phyloP scores from a whole-genome alignment of 139 green algal species.

The Picochlorum costavermella region DNA sequence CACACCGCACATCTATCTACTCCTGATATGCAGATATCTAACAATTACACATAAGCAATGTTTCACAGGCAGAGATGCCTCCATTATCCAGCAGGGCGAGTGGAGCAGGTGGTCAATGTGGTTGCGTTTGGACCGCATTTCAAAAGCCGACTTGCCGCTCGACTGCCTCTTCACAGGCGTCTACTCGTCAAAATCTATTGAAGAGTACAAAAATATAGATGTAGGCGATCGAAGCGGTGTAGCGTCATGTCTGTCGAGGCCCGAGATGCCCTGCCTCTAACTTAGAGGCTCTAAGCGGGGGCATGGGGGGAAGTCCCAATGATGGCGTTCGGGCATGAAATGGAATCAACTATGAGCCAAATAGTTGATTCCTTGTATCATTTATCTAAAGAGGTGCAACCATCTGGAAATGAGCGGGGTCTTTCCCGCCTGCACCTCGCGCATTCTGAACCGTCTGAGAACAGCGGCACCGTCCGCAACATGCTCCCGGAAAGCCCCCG shows the following conservation, averaged over 20 bases:
- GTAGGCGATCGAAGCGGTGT: not conserved
- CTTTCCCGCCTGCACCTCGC: no score
- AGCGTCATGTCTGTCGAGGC: not conserved
- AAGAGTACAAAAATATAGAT: not conserved
- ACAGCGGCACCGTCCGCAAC: no score
- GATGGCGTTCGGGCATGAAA: no score
- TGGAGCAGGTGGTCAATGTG: slow-evolving; percentile 2
- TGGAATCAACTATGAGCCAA: no score
- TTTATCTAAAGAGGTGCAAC: no score
- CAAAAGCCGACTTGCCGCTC: not conserved
- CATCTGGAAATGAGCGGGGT: no score
- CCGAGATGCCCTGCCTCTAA: not conserved
- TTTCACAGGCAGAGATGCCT: slow-evolving; percentile 3
- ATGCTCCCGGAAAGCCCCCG: no score
- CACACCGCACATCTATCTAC: slow-evolving; percentile 2
- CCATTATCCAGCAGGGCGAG: slow-evolving; percentile 1
- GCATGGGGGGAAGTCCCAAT: no score
- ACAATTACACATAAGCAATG: slow-evolving; percentile 2
- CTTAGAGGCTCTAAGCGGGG: no score
- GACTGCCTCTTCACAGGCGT: slow-evolving; percentile 1
- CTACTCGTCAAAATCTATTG: not conserved
- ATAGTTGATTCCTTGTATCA: no score
- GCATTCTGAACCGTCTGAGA: no score
- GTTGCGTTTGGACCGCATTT: slow-evolving; percentile 2
- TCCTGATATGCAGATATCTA: not conserved